Percentiles rank a stretch among this genome's conserved stretches.
phyloP scores from a whole-genome alignment of 169 alveolate species.

The Plasmodium gonderi region DNA sequence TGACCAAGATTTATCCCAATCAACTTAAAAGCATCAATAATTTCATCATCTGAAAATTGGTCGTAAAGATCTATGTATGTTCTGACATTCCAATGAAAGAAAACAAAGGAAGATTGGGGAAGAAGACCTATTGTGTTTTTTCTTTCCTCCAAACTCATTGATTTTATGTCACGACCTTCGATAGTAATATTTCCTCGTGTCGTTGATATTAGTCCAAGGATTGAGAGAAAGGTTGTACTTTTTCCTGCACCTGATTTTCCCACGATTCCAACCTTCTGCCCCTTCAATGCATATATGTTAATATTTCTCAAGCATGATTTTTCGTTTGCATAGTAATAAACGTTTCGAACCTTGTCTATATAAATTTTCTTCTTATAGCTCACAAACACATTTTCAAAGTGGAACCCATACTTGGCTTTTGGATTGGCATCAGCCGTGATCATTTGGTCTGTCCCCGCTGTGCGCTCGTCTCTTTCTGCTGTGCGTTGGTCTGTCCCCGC shows the following conservation, averaged over 20 bases:
- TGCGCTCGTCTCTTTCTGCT: neutral
- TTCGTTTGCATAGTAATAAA: constrained; percentile 53
- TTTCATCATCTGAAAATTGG: constrained; percentile 74
- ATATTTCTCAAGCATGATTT: constrained; percentile 75
- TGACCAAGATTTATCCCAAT: constrained; percentile 37
- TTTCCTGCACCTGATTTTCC: constrained; percentile 83
- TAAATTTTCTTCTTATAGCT: constrained; percentile 47
- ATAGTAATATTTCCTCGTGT: constrained; percentile 76
- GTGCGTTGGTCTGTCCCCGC: neutral
- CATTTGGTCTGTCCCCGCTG: neutral
- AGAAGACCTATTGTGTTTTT: constrained; percentile 77
- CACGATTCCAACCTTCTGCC: constrained; percentile 80
- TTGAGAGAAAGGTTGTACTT: constrained; percentile 76
- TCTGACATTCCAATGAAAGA: constrained; percentile 78
- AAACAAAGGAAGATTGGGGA: constrained; percentile 79
- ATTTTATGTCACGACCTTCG: constrained; percentile 71
- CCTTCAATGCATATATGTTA: constrained; percentile 78
- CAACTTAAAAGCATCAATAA: constrained; percentile 68
- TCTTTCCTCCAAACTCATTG: constrained; percentile 24
- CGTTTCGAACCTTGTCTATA: constrained; percentile 21
- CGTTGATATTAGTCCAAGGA: constrained; percentile 76
- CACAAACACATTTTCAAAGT: constrained; percentile 63
- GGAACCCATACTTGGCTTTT: constrained; percentile 26
- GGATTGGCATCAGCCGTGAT: neutral
- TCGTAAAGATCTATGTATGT: constrained; percentile 77